A percentile compares a stretch with the other conserved stretches of the same genome.
phyloP scores from a whole-genome alignment of 768 basidiomycete species.

The Terana coerulea region DNA sequence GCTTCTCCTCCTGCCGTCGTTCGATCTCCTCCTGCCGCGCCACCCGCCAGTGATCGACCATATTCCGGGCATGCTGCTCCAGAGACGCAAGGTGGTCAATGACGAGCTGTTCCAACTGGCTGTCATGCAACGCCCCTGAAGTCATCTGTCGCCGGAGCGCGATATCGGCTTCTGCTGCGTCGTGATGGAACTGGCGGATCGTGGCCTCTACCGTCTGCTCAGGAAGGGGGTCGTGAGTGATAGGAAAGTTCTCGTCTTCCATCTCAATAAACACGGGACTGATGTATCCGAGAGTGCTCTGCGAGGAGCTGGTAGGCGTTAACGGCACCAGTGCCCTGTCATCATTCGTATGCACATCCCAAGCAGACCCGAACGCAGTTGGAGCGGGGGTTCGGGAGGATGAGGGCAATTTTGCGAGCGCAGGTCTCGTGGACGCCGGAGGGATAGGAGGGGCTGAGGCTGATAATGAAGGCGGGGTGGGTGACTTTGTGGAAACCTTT shows the following conservation, averaged over 20 bases:
- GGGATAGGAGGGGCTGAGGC: too few relatives aligned
- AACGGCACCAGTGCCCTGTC: too few relatives aligned
- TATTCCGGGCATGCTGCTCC: constrained; percentile 3
- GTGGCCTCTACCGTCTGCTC: constrained; percentile 13
- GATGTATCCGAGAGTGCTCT: too few relatives aligned
- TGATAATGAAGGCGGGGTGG: too few relatives aligned
- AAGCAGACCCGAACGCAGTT: too few relatives aligned
- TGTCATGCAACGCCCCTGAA: constrained; percentile 51
- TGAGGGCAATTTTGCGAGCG: neutral
- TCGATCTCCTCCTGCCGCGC: constrained; percentile 26
- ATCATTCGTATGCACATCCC: too few relatives aligned
- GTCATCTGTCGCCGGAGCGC: constrained; percentile 37
- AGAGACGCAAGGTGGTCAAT: constrained; percentile 45
- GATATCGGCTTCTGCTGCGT: constrained; percentile 49
- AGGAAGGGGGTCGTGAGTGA: neutral
- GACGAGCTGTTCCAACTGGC: constrained; percentile 42
- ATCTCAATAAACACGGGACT: constrained; percentile 12
- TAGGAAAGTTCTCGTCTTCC: constrained; percentile 5
- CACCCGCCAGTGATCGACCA: constrained; percentile 18
- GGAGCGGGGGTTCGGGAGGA: neutral
- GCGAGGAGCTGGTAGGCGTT: too few relatives aligned
- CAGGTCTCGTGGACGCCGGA: too few relatives aligned
- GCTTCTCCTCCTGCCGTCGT: constrained; percentile 6
- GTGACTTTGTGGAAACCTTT: too few relatives aligned
- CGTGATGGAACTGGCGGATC: constrained; percentile 40